Percentiles rank a stretch among this genome's conserved stretches.
phyloP scores from a whole-genome alignment of 139 green algal genomes.

The Pleodorina starrii region DNA sequence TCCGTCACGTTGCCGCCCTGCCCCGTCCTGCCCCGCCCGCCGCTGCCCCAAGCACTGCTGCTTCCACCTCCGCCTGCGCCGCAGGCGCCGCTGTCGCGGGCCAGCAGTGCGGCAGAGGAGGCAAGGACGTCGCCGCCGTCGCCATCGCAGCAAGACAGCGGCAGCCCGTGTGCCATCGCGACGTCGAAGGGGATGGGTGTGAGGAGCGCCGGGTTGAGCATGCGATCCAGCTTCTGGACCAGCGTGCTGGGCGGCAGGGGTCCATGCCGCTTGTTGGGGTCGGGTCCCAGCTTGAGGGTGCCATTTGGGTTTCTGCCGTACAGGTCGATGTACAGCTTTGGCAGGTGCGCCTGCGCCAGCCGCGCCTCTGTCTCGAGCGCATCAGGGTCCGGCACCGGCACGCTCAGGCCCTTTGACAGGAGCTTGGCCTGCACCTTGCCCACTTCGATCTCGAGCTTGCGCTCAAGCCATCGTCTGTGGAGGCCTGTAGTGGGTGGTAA shows the following conservation, averaged over 20 bases:
- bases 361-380: background rate
- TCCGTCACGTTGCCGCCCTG: background rate
- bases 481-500: no score
- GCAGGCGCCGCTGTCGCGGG: no score
- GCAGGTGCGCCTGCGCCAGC: background rate
- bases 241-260: background rate
- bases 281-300: background rate
- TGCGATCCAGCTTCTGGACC: constrained; percentile 16
- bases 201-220: constrained; percentile 11
- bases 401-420: background rate
- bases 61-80: background rate
- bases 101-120: no score
- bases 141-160: background rate
- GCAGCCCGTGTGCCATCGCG: background rate
- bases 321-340: constrained; percentile 34
- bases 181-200: constrained; percentile 1
- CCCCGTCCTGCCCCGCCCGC: no score
- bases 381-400: background rate
- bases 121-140: background rate
- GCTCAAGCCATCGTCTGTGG: constrained; percentile 30
- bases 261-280: background rate
- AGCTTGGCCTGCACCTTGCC: constrained; percentile 43
- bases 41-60: background rate
- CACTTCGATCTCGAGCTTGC: constrained; percentile 38
- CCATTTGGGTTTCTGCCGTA: constrained; percentile 36